phyloP scores from a whole-genome alignment of 176 grass and related monocot genomes.

The Aechmea fasciata region DNA sequence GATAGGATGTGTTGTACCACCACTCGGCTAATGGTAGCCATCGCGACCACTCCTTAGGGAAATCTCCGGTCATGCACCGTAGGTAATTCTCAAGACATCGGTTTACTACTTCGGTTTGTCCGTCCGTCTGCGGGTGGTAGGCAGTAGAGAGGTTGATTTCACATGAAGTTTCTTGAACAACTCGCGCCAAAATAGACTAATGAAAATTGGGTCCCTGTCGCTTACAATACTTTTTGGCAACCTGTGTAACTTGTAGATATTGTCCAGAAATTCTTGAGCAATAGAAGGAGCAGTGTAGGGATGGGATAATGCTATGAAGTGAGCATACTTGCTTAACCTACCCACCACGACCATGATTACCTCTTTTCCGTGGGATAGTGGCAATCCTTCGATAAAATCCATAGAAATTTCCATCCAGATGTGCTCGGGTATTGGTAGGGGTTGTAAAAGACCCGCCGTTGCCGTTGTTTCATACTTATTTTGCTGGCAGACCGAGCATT shows the following conservation, averaged over 20 bases:
- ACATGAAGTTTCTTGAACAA: not conserved
- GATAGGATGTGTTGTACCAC: constrained; percentile 1
- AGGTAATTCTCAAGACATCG: constrained; percentile 5
- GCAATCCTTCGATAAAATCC: constrained; percentile 5
- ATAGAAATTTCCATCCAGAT: not conserved
- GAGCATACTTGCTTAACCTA: not conserved
- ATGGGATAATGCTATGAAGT: not conserved
- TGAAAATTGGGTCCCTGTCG: constrained; percentile 1
- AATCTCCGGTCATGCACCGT: not conserved
- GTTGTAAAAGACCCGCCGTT: not conserved
- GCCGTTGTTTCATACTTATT: not conserved
- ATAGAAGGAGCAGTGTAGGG: not conserved
- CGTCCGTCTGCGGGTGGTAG: not conserved
- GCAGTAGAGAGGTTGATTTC: not conserved
- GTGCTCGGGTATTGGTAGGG: not conserved
- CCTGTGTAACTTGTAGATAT: constrained; percentile 3
- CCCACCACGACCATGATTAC: constrained; percentile 1
- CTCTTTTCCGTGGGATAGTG: not conserved
- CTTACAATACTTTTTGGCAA: not conserved
- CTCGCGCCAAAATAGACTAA: not conserved
- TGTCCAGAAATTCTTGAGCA: not conserved
- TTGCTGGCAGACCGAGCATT: not conserved
- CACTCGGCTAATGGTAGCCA: not conserved
- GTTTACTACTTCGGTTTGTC: constrained; percentile 8
- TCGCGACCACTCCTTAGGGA: not conserved